Conservation (phyloP, 1,284 basidiomycete species). For the Ceratobasidium theobromae region DNA sequence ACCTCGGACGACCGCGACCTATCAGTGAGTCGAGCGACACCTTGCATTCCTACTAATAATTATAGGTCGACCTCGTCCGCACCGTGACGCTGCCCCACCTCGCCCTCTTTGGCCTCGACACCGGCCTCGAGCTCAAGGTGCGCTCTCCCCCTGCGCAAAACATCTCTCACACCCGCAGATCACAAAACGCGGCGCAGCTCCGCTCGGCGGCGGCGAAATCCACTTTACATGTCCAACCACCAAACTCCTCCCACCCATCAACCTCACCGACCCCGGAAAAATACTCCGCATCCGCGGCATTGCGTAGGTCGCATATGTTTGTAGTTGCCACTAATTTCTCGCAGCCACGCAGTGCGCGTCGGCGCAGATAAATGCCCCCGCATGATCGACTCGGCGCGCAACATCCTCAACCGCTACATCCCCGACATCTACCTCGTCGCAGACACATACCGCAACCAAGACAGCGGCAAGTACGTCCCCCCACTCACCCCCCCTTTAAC, state of each 20-base stretch:
- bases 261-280: conserved; percentile 88
- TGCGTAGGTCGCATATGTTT: conserved; percentile 59
- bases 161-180: conserved; percentile 56
- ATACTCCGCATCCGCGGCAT: conserved; percentile 95
- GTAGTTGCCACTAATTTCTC: conserved; percentile 3
- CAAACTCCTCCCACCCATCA: conserved; percentile 85
- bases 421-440: conserved; percentile 98
- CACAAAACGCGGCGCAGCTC: conserved; percentile 88
- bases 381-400: conserved; percentile 92
- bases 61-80: conserved; percentile 84
- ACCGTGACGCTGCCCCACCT: conserved; percentile 93
- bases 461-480: conserved; percentile 63
- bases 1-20: conserved; percentile 89
- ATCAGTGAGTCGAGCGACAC: conserved; percentile 54
- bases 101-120: conserved; percentile 84
- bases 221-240: conserved; percentile 92
- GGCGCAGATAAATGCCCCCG: conserved; percentile 97
- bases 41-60: background rate
- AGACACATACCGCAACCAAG: conserved; percentile 96
- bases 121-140: conserved; percentile 83
- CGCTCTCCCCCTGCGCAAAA: conserved; percentile 37
- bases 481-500: background rate
- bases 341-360: conserved; percentile 89
- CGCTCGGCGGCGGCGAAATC: conserved; percentile 89
- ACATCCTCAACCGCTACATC: conserved; percentile 92